Evolutionary conservation across 2,329 filamentous ascomycete genomes (phyloP).

Genomic region (Epicoccum nigrum): DNA sequence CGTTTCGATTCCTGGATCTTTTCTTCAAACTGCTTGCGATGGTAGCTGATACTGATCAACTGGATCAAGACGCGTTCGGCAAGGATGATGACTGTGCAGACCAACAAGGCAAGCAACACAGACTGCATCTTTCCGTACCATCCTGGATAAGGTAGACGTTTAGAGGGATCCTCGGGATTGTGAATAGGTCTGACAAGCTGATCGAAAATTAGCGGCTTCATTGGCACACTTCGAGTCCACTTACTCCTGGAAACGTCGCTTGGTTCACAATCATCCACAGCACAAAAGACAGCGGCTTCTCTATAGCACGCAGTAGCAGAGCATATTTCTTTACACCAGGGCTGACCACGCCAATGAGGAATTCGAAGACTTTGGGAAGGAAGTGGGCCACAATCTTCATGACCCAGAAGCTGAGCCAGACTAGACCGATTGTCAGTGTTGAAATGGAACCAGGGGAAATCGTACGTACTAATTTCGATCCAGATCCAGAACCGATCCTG

Average conservation of each 20-base stretch:
- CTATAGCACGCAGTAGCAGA: conserved; percentile 62
- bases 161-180: neutral
- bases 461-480: conserved; percentile 61
- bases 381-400: conserved; percentile 66
- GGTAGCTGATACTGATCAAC: conserved; percentile 83
- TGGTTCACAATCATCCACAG: conserved; percentile 65
- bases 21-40: conserved; percentile 80
- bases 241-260: conserved; percentile 63
- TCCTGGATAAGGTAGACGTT: conserved; percentile 4
- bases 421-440: conserved; percentile 24
- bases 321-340: conserved; percentile 69
- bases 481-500: conserved; percentile 69
- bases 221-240: conserved; percentile 10
- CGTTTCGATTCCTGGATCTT: conserved; percentile 89
- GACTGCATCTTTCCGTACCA: conserved; percentile 66
- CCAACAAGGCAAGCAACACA: conserved; percentile 70
- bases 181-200: conserved; percentile 12
- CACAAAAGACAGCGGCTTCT: conserved; percentile 66
- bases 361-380: conserved; percentile 65
- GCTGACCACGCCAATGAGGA: conserved; percentile 67
- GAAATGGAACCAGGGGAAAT: neutral
- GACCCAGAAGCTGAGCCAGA: conserved; percentile 68
- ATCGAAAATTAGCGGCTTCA: neutral
- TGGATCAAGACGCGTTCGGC: conserved; percentile 81
- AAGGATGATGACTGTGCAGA: conserved; percentile 73